Base-by-base conservation (phyloP, 345 rosid species). In the Zanthoxylum bungeanum region DNA sequence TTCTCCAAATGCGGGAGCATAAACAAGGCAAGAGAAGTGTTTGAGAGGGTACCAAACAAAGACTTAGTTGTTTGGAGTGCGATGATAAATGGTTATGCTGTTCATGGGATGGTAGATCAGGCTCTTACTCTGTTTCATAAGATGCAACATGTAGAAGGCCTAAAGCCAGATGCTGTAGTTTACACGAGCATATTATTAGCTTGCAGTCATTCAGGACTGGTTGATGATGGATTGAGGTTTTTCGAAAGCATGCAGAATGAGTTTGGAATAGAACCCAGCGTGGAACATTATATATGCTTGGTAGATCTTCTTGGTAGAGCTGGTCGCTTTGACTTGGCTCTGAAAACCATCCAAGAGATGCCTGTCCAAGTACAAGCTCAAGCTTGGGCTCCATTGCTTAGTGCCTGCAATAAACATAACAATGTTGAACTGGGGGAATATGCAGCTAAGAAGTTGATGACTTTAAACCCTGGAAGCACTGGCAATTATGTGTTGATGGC, bases 221-320 rank as follows among this genome's bases (percentile, higher is more conserved):
- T 77, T 1, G 68, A 73, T 14, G 74, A 77, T 22, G 81, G 81
- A 12, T 21, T 77, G 74, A 64, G 4, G 22, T 73, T 46, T 34
- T 77, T 57, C 9, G 17, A 36, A 30, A 58, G 71, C 60, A 73
- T 77, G 80, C 62, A 73, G 52, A 68, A 56, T 21, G 74, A 77
- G 56, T 73, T 56, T 69, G 80, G 74, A 55, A 68, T 77, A 33
- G 62, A 63, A 77, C 77, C 81, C 12, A 62, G 71, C 25, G 12
- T 77, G 47, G 81, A 77, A 69, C 81, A 73, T 49, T 77, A 64
- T 49, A 56, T 65, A 14, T 73, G 80, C 74, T 73, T 77, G 80
- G 70, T 72, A 19, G 80, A 77, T 73, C 73, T 77, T 68, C 80
- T 72, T 19, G 66, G 80, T 10, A 55, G 81, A 73, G 77, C 81